Base-by-base conservation (phyloP, 257 asterid species). In the Solanum raphanifolium region DNA sequence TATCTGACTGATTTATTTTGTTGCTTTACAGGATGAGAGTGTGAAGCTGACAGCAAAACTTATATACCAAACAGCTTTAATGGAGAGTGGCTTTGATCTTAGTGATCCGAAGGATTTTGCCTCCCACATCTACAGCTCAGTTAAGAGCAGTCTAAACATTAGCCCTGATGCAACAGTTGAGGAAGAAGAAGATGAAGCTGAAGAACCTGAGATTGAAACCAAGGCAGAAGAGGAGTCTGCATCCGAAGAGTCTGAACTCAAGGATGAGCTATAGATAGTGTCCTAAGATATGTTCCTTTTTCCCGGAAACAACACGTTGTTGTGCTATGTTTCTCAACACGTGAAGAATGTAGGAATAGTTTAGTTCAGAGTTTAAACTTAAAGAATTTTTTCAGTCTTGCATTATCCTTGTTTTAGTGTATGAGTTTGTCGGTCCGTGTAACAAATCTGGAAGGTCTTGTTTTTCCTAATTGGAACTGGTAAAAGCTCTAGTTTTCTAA, bases 71-170 rank as follows among this genome's bases (percentile, higher is more conserved):
- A 96, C 99, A 3, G 98, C 99, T 23, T 91, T 96, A 48, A 91
- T 96, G 98, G 98, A 96, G 93, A 96, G 99, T 87, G 99, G 99
- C 20, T 96, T 96, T 25, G 3, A 87, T 1, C 93, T 94, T n/a
- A 90, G 29, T n/a, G 98, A 96, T 72, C 98, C 98, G 0, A 95
- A 95, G 93, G 98, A 95, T 73, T 96, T 96, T 81, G 99, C 99
- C 46, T 83, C 95, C 25, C 83, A 89, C 55, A 93, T 96, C 89
- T 96, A 96, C 87, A 88, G 93, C 90, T 92, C 98, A 0, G 98
- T 96, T 60, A 96, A 93, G 86, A 92, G 88, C 89, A 90, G 99
- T 89, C 91, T 96, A 32, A 92, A 90, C 46, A 93, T 96, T 89
- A 93, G 94, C 68, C 96, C 97, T 0, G 96, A 94, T 89, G 95